A percentile compares a stretch with the other conserved stretches of the same genome.
phyloP scores from a whole-genome alignment of 2,329 filamentous ascomycete species.

The Apiospora arundinis region DNA sequence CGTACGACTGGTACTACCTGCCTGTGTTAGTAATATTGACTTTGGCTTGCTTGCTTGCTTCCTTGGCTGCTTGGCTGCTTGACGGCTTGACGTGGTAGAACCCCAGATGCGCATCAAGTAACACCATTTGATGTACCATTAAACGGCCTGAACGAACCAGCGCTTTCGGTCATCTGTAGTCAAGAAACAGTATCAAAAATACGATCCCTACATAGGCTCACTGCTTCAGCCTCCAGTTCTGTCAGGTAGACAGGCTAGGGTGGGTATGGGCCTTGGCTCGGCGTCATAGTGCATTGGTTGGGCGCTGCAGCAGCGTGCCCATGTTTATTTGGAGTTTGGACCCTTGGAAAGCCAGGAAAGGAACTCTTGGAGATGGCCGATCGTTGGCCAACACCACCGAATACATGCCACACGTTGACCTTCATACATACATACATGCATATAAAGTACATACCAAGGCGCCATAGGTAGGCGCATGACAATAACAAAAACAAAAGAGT shows the following conservation, averaged over 20 bases:
- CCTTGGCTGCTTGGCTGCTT: too few species aligned
- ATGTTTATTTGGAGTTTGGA: background rate
- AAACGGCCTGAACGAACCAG: background rate
- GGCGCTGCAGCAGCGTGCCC: background rate
- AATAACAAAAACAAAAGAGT: background rate
- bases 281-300: slow-evolving; percentile 11
- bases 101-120: background rate
- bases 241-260: background rate
- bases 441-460: background rate
- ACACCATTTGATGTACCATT: background rate
- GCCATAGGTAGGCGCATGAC: background rate
- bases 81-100: background rate
- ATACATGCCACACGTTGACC: background rate
- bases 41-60: background rate
- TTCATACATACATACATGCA: background rate
- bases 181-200: background rate
- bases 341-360: background rate
- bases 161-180: background rate
- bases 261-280: slow-evolving; percentile 17
- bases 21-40: background rate
- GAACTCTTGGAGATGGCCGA: background rate
- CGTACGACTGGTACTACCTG: background rate
- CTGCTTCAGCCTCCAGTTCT: background rate
- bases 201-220: background rate
- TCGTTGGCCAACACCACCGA: background rate